Conservation (phyloP, 2,329 filamentous ascomycete genomes). For the Sporothrix dimorphospora region DNA sequence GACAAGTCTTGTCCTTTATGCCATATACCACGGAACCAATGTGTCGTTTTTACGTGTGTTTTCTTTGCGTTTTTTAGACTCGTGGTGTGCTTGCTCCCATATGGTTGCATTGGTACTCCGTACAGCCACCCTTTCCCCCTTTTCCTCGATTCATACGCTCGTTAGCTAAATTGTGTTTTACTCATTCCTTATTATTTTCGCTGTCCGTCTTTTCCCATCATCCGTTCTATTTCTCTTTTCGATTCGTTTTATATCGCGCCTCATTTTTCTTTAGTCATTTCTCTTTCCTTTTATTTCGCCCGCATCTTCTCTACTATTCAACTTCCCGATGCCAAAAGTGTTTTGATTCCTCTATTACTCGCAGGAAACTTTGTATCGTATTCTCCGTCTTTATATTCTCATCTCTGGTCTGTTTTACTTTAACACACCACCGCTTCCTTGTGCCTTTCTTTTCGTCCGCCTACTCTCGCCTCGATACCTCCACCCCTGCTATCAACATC, state of each 20-base stretch:
- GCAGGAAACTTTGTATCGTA: background rate
- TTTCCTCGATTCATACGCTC: too few species aligned
- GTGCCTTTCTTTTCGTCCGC: too few species aligned
- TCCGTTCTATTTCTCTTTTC: background rate
- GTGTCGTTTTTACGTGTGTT: background rate
- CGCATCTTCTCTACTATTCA: background rate
- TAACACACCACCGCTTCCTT: background rate
- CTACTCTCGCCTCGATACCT: too few species aligned
- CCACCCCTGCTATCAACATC: background rate
- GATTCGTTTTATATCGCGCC: background rate
- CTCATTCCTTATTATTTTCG: background rate
- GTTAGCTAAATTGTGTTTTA: too few species aligned
- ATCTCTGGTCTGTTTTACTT: background rate
- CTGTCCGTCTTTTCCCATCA: background rate
- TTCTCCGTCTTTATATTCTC: background rate
- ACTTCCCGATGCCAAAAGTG: background rate
- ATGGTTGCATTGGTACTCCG: constrained; percentile 43
- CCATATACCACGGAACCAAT: background rate
- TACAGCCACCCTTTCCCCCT: too few species aligned
- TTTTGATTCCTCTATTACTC: background rate
- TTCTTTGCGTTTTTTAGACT: background rate
- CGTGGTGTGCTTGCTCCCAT: background rate
- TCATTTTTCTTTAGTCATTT: background rate
- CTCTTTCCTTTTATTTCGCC: background rate
- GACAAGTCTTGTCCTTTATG: background rate